Evolutionary conservation across 352 stramenopile genomes (phyloP), one percentile per base, ranked within the genome.

Genomic region (Saprolegnia diclina): DNA sequence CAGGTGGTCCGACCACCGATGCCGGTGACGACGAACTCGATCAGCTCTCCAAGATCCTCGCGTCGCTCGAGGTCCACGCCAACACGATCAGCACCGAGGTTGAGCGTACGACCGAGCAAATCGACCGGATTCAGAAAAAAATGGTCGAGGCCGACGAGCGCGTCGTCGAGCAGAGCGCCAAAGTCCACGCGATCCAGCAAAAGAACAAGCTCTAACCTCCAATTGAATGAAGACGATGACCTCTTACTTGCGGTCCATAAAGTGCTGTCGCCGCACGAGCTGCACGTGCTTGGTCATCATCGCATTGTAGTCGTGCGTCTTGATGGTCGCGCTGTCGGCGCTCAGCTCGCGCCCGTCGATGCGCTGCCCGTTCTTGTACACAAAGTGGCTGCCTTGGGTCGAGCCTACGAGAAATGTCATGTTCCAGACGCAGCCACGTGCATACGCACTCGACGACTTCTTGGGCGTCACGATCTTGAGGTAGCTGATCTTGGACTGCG

Each of bases 391-490:
- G 26, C 52, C 52, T 14, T 91, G 79, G 42, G 82, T 80, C n/a
- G 76, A 72, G 53, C 85, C 81, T 90, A 61, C 10, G 29, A 5
- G 29, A 35, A 5, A 35, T 5, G 29, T 35, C 29, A 35, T 35
- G 7, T 38, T 26, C 14, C n/a, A 14, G 5, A 42, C 19, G 55
- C 37, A 67, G 37, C 9, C 11, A 13, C 10, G 0, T 13, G n/a
- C 13, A 9, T 16, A 75, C 77, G 32, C 56, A 91, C 83, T 77
- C 4, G 82, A 74, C 7, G 77, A 73, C n/a, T 71, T 68, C 50
- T 84, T 85, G 11, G 85, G 87, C 29, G 87, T 91, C 22, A 95
- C 81, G 72, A 95, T 93, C 79, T 92, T 95, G 54, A 95, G 56
- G 73, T 88, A 95, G 14, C 83, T 76, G 56, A 94, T 82, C 21